Evolutionary conservation across 805 yeast species (phyloP).

Genomic region (Saccharomyces eubayanus): DNA sequence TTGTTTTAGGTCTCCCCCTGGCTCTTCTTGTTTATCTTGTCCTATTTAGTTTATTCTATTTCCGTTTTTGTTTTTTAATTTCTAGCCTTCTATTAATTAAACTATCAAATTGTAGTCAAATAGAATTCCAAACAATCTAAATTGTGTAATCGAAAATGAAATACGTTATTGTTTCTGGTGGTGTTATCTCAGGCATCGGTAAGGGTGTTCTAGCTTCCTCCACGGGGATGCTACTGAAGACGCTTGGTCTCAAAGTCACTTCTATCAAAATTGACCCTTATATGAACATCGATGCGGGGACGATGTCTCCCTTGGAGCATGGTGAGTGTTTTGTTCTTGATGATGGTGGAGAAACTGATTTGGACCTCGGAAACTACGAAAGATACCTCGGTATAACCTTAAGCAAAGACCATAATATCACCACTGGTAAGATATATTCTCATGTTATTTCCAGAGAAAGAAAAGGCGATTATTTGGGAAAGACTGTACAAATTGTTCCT

Average conservation of each 20-base stretch:
- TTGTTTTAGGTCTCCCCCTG: conserved; percentile 8
- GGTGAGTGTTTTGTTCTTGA: conserved; percentile 97
- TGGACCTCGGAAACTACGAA: conserved; percentile 96
- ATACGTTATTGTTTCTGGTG: conserved; percentile 98
- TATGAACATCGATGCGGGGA: conserved; percentile 98
- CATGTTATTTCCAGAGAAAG: conserved; percentile 91
- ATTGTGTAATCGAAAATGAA: conserved; percentile 48
- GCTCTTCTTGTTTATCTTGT: conserved; percentile 4
- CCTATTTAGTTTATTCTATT: background rate
- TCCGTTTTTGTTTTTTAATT: background rate
- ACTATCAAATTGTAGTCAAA: background rate
- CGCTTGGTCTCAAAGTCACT: conserved; percentile 89
- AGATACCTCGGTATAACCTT: conserved; percentile 89
- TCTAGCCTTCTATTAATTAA: background rate
- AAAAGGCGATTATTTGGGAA: conserved; percentile 94
- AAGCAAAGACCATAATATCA: conserved; percentile 90
- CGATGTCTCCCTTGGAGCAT: conserved; percentile 98
- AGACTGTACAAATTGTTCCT: conserved; percentile 99
- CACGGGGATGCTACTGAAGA: conserved; percentile 89
- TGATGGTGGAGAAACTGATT: conserved; percentile 98
- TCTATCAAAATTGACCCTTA: conserved; percentile 99
- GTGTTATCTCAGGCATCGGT: conserved; percentile 98
- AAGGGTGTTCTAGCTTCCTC: conserved; percentile 97
- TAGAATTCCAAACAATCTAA: background rate
- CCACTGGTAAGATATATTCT: conserved; percentile 95